Base-by-base conservation (phyloP, 257 asterid species). In the Solanum sitiens region DNA sequence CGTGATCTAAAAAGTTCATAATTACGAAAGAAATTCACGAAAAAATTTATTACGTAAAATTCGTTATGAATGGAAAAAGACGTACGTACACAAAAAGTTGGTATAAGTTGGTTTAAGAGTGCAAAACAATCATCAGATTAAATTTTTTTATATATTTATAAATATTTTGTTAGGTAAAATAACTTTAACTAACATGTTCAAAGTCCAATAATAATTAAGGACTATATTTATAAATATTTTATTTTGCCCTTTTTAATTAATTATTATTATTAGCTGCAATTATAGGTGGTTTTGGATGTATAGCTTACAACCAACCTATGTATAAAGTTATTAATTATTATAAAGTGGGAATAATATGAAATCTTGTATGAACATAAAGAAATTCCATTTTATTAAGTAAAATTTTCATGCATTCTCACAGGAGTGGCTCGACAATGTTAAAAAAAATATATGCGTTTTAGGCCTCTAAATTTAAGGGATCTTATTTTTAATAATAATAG, bases 231-330 rank as follows among this genome's bases (percentile, higher is more conserved):
- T 70, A 70, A 30, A 14, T 70, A 70, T 15, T 70, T 30, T 70
- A 70, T 68, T 30, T 37, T 37, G 39, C 37, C 21, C 13, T 73
- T 35, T 20, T 20, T 74, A 32, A 63, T 88, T 11, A 85, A n/a
- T 88, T 32, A 47, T 75, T 88, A 14, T 37, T 23, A 32, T 65
- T 65, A 65, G 73, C 33, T 11, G 40, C 21, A 67, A 85, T 53
- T 70, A 15, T 20, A 39, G 89, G 89, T 89, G 10, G 89, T 86
- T 89, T 33, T 72, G 45, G 77, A 71, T 47, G 79, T 45, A 70
- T 42, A 61, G 65, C 83, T 37, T 87, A 86, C 89, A 89, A 44
- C 91, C 8, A 89, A 86, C 59, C 86, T 35, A 80, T 45, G 53
- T 71, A 33, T 72, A 45, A 33, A 33, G 25, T 72, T 72, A 72